Evolutionary conservation across 306 rosid genomes (phyloP), one percentile per base, ranked within the genome.

Genomic region (Malus sylvestris): DNA sequence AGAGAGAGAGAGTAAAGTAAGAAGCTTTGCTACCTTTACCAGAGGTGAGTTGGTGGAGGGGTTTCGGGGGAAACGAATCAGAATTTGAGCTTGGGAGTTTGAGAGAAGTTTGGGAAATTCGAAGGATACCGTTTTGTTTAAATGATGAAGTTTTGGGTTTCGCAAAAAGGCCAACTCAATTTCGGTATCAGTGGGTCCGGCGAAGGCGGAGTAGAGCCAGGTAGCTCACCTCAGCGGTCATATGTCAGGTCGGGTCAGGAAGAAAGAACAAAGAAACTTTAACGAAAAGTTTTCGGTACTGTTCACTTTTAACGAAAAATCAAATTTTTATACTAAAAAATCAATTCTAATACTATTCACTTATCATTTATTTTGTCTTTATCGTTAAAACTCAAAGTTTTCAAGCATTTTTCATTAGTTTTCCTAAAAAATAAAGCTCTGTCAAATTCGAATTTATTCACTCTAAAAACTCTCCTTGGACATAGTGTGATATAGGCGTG

Each of bases 141-240:
- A 58, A 57, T 57, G 76, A 72, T 71, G 30, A 71, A 59, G 45
- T 12, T 29, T 16, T 35, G 33, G 75, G 75, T 71, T 71, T 71
- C 22, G 42, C 2, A 33, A 64, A 53, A 71, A n/a, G 9, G 38
- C 53, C 25, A 58, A 4, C 76, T 40, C 76, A 33, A 23, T 68
- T 45, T 68, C 19, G 23, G 27, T 23, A 23, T 15, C 13, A 35
- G 66, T 73, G 68, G 76, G 67, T 40, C 70, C 67, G 67, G 2
- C 30, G 57, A 25, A 9, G 45, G 45, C 45, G 45, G 45, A 30
- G 33, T 71, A 32, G 64, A 71, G 46, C 42, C 10, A 32, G 27
- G 33, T 9, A 9, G 45, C 45, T 63, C 65, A 60, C 64, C 19
- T 40, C 44, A 35, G 44, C 76, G 57, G 53, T 15, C 66, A 72